phyloP scores from a whole-genome alignment of 441 rosid genomes.

The Flueggea neowawraea region DNA sequence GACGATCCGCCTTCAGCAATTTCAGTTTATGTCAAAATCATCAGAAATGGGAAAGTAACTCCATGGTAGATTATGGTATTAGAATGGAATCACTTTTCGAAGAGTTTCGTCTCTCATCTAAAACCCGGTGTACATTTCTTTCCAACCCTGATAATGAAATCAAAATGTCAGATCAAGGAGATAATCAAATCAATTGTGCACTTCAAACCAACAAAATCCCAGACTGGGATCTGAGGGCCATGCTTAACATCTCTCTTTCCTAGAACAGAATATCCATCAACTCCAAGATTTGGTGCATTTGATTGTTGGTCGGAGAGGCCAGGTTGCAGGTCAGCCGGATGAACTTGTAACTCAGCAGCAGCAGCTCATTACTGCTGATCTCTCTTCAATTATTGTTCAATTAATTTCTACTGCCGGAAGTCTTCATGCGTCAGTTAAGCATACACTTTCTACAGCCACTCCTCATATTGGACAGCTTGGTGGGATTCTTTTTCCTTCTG shows the following conservation, averaged over 20 bases:
- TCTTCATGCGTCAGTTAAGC: conserved; percentile 87
- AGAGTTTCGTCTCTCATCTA: conserved; percentile 33
- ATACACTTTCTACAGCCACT: conserved; percentile 37
- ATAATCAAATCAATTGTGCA: conserved; percentile 24
- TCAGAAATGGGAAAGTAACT: conserved; percentile 65
- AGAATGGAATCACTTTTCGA: conserved; percentile 36
- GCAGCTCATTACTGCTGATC: conserved; percentile 82
- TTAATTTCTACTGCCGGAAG: conserved; percentile 91
- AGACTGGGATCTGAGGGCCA: conserved; percentile 83
- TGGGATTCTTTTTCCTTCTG: conserved; percentile 44
- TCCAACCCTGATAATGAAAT: conserved; percentile 26
- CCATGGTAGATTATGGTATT: conserved; percentile 45
- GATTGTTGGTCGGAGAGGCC: conserved; percentile 51
- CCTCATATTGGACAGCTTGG: conserved; percentile 46
- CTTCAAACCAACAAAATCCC: conserved; percentile 37
- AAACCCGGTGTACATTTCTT: conserved; percentile 25
- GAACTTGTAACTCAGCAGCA: conserved; percentile 71
- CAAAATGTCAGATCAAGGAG: conserved; percentile 19
- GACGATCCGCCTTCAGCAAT: conserved; percentile 29
- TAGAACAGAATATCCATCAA: conserved; percentile 87
- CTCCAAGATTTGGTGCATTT: conserved; percentile 77
- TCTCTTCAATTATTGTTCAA: conserved; percentile 89
- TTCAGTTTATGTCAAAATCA: conserved; percentile 32
- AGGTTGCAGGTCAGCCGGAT: conserved; percentile 41
- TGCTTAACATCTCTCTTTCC: conserved; percentile 72